A percentile compares a stretch with the other conserved stretches of the same genome.
phyloP scores from a whole-genome alignment of 2,329 filamentous ascomycete genomes.

The Berkeleyomyces basicola region DNA sequence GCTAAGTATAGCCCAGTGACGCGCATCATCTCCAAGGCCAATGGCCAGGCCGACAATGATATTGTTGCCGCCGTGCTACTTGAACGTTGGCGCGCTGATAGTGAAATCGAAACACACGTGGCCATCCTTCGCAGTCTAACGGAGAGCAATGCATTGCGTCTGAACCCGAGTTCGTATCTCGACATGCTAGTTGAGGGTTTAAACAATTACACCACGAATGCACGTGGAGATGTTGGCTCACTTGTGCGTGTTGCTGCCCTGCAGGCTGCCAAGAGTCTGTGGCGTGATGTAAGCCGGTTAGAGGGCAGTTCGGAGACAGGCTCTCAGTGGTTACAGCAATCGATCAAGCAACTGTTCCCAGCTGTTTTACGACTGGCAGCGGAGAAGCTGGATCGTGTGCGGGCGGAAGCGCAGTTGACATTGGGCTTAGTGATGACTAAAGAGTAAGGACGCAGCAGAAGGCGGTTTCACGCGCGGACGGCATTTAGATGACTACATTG shows the following conservation, averaged over 20 bases:
- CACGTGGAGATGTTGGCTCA: conserved; percentile 79
- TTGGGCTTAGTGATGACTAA: conserved; percentile 29
- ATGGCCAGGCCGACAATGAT: conserved; percentile 14
- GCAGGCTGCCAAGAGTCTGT: conserved; percentile 53
- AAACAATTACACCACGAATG: conserved; percentile 81
- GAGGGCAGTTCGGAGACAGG: conserved; percentile 7
- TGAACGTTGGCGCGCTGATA: conserved; percentile 35
- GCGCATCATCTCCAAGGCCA: not conserved
- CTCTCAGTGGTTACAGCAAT: conserved; percentile 17
- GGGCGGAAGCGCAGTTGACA: conserved; percentile 45
- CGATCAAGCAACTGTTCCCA: conserved; percentile 28
- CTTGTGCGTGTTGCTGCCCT: conserved; percentile 69
- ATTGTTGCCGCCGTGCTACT: conserved; percentile 30
- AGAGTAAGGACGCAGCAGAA: conserved; percentile 24
- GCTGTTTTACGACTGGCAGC: conserved; percentile 52
- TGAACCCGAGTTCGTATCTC: conserved; percentile 27
- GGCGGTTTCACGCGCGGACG: not conserved
- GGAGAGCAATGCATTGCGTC: conserved; percentile 28
- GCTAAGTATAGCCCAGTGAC: conserved; percentile 31
- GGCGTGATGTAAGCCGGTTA: conserved; percentile 22
- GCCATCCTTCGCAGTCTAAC: conserved; percentile 39
- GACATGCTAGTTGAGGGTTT: conserved; percentile 40
- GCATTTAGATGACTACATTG: not conserved
- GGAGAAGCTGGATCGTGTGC: conserved; percentile 82
- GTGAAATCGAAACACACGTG: conserved; percentile 34